Conservation (phyloP, 176 grass and related monocot genomes). For the Carex littledalei region DNA sequence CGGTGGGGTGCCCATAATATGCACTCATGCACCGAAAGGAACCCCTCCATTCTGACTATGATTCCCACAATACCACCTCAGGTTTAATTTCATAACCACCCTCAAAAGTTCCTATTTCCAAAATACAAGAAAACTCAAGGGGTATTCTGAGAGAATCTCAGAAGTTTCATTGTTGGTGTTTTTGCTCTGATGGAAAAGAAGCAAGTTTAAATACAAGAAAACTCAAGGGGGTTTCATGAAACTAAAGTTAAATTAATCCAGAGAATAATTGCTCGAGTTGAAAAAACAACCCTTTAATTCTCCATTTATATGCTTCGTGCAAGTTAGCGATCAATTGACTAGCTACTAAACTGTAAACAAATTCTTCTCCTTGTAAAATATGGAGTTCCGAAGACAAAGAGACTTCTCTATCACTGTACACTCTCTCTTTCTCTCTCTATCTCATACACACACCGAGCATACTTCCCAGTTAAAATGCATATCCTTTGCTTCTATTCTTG, state of each 20-base stretch:
- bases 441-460: neutral
- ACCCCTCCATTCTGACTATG: constrained; percentile 4
- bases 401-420: constrained; percentile 38
- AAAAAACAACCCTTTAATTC: neutral
- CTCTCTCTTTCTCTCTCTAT: neutral
- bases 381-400: constrained; percentile 32
- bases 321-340: neutral
- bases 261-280: neutral
- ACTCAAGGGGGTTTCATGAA: neutral
- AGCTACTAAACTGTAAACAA: neutral
- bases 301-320: constrained; percentile 4
- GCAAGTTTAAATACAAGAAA: neutral
- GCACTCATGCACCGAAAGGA: constrained; percentile 19
- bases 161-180: too few relatives aligned
- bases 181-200: neutral
- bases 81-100: neutral
- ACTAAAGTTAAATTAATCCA: neutral
- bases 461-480: neutral
- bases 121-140: neutral
- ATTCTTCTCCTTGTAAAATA: constrained; percentile 20
- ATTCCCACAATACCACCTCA: neutral
- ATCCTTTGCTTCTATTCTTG: neutral
- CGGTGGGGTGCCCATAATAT: neutral
- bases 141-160: neutral
- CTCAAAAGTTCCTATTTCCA: neutral